Conservation (phyloP, 2,329 filamentous ascomycete genomes). For the Pyrenophora seminiperda region DNA sequence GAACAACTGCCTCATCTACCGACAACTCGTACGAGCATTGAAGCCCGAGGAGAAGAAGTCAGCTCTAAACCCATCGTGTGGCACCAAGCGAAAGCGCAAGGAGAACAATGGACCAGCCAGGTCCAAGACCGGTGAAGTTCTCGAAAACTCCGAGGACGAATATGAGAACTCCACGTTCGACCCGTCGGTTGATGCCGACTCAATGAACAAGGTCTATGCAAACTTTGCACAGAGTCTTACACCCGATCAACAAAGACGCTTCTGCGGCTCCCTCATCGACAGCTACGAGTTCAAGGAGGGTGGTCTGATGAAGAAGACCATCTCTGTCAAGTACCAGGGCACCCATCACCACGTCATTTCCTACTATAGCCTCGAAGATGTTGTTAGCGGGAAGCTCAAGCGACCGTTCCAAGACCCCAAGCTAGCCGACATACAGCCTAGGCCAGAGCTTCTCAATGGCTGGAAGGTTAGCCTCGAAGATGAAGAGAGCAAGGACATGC, state of each 20-base stretch:
- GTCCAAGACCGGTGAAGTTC: conserved; percentile 38
- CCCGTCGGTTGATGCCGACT: conserved; percentile 29
- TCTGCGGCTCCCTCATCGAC: conserved; percentile 85
- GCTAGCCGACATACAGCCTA: conserved; percentile 41
- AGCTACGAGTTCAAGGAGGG: conserved; percentile 84
- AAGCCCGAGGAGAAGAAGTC: conserved; percentile 47
- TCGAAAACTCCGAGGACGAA: conserved; percentile 41
- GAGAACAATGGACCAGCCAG: conserved; percentile 34
- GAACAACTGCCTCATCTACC: conserved; percentile 83
- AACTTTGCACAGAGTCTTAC: conserved; percentile 49
- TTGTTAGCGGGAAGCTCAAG: conserved; percentile 52
- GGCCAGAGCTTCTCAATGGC: conserved; percentile 41
- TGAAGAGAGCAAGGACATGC: conserved; percentile 45
- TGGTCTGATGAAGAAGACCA: conserved; percentile 90
- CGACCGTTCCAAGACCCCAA: conserved; percentile 44
- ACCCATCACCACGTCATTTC: conserved; percentile 84
- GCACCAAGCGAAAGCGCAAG: conserved; percentile 46
- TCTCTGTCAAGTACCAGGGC: conserved; percentile 76
- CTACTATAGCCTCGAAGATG: conserved; percentile 84
- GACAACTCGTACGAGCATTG: conserved; percentile 63
- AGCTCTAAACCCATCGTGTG: conserved; percentile 44
- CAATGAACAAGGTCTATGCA: conserved; percentile 42
- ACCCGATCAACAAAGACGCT: conserved; percentile 59
- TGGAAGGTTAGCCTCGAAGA: conserved; percentile 48
- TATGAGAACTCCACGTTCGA: conserved; percentile 40